Percentiles rank a stretch among this genome's conserved stretches.
These are phyloP conservation scores for Rhipidocladum racemiflorum DNA, from an alignment of 176 grass and related monocot genomes.

Conservation along the genomic window DNA sequence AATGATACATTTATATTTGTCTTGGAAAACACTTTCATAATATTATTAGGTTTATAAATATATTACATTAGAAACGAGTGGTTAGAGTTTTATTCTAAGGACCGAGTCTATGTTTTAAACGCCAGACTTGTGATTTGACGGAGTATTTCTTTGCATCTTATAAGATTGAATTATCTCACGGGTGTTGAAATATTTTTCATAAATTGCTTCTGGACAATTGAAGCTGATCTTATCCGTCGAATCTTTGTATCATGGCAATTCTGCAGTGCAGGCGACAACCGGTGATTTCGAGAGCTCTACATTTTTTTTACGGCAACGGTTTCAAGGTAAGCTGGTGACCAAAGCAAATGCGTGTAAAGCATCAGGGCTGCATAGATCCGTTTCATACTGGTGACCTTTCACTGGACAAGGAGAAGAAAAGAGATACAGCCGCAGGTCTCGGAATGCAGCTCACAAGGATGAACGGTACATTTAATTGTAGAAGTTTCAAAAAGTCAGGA, in stretches of 20 bases:
- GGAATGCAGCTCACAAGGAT: not conserved
- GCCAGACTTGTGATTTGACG: no score
- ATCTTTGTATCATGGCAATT: not conserved
- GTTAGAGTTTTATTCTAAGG: no score
- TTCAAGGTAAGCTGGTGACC: not conserved
- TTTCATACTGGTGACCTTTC: slow-evolving; percentile 21
- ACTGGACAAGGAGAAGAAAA: not conserved
- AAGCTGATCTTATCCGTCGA: not conserved
- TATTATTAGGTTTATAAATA: no score
- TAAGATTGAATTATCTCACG: not conserved
- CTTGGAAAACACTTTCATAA: no score
- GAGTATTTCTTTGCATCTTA: not conserved
- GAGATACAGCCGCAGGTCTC: not conserved
- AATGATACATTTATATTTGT: no score
- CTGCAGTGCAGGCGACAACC: not conserved
- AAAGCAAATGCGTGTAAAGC: not conserved
- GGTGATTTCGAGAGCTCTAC: not conserved
- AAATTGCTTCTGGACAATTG: not conserved
- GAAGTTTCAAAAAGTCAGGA: not conserved
- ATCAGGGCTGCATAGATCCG: not conserved
- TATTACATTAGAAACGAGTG: no score
- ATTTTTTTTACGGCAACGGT: slow-evolving; percentile 19
- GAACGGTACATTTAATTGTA: not conserved
- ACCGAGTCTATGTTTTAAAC: no score
- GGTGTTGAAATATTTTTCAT: not conserved